Evolutionary conservation across 192 early-diverging fungal genomes (phyloP), one percentile per base, ranked within the genome.

Genomic region (Coemansia furcata): DNA sequence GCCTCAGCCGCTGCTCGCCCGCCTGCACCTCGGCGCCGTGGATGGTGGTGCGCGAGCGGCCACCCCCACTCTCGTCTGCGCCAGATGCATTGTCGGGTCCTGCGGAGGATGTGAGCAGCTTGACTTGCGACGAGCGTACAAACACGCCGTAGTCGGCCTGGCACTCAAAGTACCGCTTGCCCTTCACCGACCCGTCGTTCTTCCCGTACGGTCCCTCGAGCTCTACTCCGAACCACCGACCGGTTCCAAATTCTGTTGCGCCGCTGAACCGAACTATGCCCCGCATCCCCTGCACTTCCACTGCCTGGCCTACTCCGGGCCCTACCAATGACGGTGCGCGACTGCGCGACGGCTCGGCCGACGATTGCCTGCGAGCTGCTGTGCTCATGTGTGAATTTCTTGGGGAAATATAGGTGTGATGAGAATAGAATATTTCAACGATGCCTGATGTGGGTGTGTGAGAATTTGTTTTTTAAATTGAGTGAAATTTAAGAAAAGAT

Each of bases 161-260:
- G 64, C 93, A 94, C 36, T 88, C 85, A 86, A 94, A 94, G 76
- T 94, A 94, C 0, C 86, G 80, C 68, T 85, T 86, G 42, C 90
- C 93, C 33, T 89, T 78, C 17, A 94, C 90, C 1, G 85, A 86
- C 10, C 93, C 93, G 63, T 87, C 83, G 73, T 94, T 94, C 62
- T 94, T 94, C 32, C 93, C 93, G 23, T 62, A 54, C 0, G 87
- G 78, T 17, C 82, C 68, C 71, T 94, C 92, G 1, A 97, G 85
- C 69, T 96, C 97, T 7, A 98, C 80, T 35, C 97, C 97, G 40
- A 95, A 85, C 95, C 95, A 98, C 66, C 83, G 77, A 17, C 97
- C 97, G 1, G 90, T 58, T 15, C 90, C 87, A 75, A 98, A 98
- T 6, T 82, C 78, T 0, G 97, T 98, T 3, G 74, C 60, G 7